Evolutionary conservation across 352 stramenopile species (phyloP).

Genomic region (Phytophthora tentaculata): DNA sequence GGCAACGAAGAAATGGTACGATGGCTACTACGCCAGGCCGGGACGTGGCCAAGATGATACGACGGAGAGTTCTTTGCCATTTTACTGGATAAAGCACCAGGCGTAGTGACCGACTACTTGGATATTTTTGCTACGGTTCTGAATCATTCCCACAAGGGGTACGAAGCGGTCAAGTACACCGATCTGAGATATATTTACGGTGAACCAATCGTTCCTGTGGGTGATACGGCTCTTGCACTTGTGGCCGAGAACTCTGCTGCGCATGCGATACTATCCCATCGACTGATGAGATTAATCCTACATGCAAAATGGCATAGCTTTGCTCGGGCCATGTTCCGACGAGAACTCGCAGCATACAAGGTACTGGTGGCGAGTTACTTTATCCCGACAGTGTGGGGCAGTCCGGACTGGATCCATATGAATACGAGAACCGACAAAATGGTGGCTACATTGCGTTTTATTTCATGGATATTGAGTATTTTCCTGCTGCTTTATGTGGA

Average conservation of each 20-base stretch:
- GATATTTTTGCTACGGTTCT: conserved; percentile 65
- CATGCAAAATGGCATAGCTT: conserved; percentile 72
- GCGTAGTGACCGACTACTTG: conserved; percentile 47
- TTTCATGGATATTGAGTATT: conserved; percentile 61
- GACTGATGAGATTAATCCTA: conserved; percentile 58
- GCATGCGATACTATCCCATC: conserved; percentile 59
- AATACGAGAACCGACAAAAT: conserved; percentile 46
- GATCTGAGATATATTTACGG: conserved; percentile 53
- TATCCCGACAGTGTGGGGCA: conserved; percentile 62
- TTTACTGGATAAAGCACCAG: conserved; percentile 60
- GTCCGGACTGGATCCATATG: conserved; percentile 56
- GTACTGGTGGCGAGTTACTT: conserved; percentile 59
- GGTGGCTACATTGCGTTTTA: conserved; percentile 42
- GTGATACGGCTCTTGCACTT: conserved; percentile 57
- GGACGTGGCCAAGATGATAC: conserved; percentile 38
- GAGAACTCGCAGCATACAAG: conserved; percentile 58
- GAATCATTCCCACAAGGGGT: conserved; percentile 34
- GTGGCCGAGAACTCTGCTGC: conserved; percentile 46
- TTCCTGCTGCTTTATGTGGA: conserved; percentile 65
- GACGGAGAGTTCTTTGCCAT: conserved; percentile 59
- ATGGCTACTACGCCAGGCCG: conserved; percentile 52
- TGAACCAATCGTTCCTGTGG: conserved; percentile 52
- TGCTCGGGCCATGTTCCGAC: conserved; percentile 51
- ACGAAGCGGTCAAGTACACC: conserved; percentile 61
- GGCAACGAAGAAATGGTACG: conserved; percentile 60